Evolutionary conservation across 352 stramenopile genomes (phyloP).

Genomic region (Phytophthora foliorum): DNA sequence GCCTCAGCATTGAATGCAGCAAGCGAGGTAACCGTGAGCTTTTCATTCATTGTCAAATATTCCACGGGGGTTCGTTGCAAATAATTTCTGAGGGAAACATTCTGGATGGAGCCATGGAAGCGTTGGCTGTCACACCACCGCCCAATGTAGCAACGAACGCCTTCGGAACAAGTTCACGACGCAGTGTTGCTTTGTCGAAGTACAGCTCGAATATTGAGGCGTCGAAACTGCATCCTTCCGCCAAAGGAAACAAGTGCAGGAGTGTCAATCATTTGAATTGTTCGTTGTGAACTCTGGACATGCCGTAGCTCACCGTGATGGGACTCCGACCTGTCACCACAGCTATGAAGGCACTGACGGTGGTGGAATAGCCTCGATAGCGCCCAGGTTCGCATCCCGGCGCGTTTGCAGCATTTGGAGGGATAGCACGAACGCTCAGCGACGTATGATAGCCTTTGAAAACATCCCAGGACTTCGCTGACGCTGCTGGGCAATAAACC

Average conservation of each 20-base stretch:
- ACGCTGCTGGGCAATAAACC: conserved; percentile 59
- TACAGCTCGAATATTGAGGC: conserved; percentile 33
- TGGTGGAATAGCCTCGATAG: conserved; percentile 36
- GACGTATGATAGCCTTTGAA: conserved; percentile 63
- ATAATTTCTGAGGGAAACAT: too few species aligned
- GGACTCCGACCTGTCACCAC: conserved; percentile 53
- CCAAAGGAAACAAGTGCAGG: conserved; percentile 71
- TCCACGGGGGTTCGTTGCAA: too few species aligned
- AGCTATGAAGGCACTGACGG: conserved; percentile 46
- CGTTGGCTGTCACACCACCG: conserved; percentile 13
- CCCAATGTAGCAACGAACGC: conserved; percentile 15
- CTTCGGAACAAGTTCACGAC: conserved; percentile 44
- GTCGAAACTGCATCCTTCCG: conserved; percentile 54
- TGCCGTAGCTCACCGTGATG: conserved; percentile 65
- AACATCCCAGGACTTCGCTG: conserved; percentile 35
- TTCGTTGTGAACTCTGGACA: conserved; percentile 59
- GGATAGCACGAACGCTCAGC: conserved; percentile 29
- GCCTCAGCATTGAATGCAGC: too few species aligned
- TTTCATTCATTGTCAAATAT: too few species aligned
- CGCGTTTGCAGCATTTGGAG: conserved; percentile 12
- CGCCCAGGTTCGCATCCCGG: conserved; percentile 34
- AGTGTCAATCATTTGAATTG: conserved; percentile 57
- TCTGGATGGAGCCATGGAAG: too few species aligned
- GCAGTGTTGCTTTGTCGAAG: conserved; percentile 41
- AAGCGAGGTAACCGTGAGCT: too few species aligned